Evolutionary conservation across 805 yeast species (phyloP).

Genomic region (Martiniozyma abietophila): DNA sequence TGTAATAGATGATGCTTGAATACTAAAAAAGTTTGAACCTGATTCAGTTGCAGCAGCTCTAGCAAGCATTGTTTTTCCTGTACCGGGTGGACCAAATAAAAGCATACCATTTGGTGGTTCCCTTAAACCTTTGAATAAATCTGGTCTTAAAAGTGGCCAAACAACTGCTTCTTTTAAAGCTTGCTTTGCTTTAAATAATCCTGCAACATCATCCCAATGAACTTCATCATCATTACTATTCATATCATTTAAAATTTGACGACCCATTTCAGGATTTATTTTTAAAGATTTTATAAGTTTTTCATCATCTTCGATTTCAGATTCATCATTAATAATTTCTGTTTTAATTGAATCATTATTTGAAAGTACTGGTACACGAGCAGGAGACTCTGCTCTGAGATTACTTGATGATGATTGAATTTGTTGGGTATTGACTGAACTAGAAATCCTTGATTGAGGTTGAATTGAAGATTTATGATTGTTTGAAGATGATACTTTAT

Average conservation of each 20-base stretch:
- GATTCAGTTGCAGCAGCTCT: constrained; percentile 96
- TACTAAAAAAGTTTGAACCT: constrained; percentile 83
- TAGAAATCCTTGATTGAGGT: no score
- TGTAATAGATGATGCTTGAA: constrained; percentile 82
- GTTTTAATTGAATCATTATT: constrained; percentile 13
- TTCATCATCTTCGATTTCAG: constrained; percentile 21
- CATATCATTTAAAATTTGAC: constrained; percentile 66
- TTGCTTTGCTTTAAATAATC: constrained; percentile 78
- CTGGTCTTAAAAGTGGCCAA: constrained; percentile 91
- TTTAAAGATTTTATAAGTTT: constrained; percentile 31
- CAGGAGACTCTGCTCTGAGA: constrained; percentile 1
- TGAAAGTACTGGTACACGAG: constrained; percentile 1
- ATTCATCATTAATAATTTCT: constrained; percentile 9
- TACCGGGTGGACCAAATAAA: constrained; percentile 97
- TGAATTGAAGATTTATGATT: no score
- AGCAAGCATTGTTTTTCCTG: constrained; percentile 96
- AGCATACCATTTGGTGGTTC: constrained; percentile 97
- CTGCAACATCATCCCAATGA: constrained; percentile 93
- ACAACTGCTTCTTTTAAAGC: constrained; percentile 92
- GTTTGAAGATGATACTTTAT: constrained; percentile 1
- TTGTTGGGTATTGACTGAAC: constrained; percentile 5
- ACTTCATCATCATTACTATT: constrained; percentile 87
- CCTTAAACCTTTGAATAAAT: constrained; percentile 77
- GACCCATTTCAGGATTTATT: constrained; percentile 6
- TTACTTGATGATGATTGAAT: neutral